These are phyloP conservation scores for Trichoderma lentiforme DNA, from an alignment of 2,329 filamentous ascomycete genomes.

Conservation along the genomic window DNA sequence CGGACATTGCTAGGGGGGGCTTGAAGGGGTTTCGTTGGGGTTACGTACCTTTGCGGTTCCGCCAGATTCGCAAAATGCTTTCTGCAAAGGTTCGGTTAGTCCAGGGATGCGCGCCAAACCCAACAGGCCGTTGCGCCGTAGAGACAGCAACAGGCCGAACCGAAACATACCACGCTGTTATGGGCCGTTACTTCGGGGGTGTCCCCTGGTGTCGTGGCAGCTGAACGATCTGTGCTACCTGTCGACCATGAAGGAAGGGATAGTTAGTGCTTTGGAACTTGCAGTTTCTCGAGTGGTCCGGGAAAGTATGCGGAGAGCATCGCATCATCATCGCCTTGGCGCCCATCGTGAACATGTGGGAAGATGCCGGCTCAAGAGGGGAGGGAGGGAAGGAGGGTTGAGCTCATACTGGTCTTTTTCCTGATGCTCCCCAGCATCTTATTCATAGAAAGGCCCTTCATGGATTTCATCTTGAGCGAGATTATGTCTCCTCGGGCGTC, in stretches of 20 bases:
- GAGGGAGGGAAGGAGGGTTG: background rate
- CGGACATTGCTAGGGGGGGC: background rate
- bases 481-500: background rate
- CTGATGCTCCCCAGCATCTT: constrained; percentile 56
- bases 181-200: constrained; percentile 65
- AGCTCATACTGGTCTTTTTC: constrained; percentile 39
- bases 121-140: background rate
- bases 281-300: no score
- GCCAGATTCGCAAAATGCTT: constrained; percentile 76
- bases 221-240: constrained; percentile 18
- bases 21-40: background rate
- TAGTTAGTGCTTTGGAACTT: background rate
- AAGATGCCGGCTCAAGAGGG: background rate
- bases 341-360: background rate
- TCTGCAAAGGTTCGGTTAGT: constrained; percentile 47
- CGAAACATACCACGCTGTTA: constrained; percentile 59
- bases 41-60: constrained; percentile 51
- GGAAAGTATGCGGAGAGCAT: background rate
- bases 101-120: background rate
- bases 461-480: constrained; percentile 37
- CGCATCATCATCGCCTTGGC: background rate
- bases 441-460: constrained; percentile 54
- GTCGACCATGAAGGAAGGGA: background rate
- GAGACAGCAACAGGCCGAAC: background rate
- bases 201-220: constrained; percentile 42